A percentile compares a stretch with the other conserved stretches of the same genome.
These are phyloP conservation scores for Steccherinum ochraceum DNA, from an alignment of 768 basidiomycete genomes.

Conservation along the genomic window DNA sequence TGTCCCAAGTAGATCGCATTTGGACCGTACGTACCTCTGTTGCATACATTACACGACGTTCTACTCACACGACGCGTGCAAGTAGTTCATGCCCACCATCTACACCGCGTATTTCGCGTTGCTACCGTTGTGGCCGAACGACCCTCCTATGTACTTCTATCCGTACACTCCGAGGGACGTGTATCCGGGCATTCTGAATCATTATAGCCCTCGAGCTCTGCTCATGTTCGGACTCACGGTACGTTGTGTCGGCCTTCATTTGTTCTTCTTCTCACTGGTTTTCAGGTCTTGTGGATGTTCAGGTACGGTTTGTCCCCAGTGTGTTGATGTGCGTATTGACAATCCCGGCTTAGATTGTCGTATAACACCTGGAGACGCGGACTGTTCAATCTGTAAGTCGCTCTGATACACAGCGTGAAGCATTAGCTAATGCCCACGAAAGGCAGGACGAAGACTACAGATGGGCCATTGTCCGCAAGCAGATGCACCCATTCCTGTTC, in stretches of 20 bases:
- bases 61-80: not conserved
- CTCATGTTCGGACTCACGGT: conserved; percentile 71
- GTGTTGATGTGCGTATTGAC: not conserved
- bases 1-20: conserved; percentile 82
- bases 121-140: conserved; percentile 50
- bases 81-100: conserved; percentile 62
- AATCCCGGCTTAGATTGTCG: conserved; percentile 37
- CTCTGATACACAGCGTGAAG: not conserved
- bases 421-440: not conserved
- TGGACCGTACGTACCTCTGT: conserved; percentile 31
- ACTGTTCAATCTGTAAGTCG: conserved; percentile 62
- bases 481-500: conserved; percentile 49
- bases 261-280: not conserved
- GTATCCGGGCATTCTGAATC: conserved; percentile 25
- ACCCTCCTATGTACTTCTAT: conserved; percentile 35
- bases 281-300: conserved; percentile 51
- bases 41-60: not conserved
- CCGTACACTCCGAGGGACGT: conserved; percentile 52
- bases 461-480: conserved; percentile 70
- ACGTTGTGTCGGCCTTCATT: conserved; percentile 16
- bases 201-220: conserved; percentile 64
- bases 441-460: conserved; percentile 90
- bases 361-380: conserved; percentile 86
- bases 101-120: conserved; percentile 83
- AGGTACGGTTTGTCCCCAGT: conserved; percentile 33